Evolutionary conservation across 2,329 filamentous ascomycete genomes (phyloP).

Genomic region (Lachnellula occidentalis): DNA sequence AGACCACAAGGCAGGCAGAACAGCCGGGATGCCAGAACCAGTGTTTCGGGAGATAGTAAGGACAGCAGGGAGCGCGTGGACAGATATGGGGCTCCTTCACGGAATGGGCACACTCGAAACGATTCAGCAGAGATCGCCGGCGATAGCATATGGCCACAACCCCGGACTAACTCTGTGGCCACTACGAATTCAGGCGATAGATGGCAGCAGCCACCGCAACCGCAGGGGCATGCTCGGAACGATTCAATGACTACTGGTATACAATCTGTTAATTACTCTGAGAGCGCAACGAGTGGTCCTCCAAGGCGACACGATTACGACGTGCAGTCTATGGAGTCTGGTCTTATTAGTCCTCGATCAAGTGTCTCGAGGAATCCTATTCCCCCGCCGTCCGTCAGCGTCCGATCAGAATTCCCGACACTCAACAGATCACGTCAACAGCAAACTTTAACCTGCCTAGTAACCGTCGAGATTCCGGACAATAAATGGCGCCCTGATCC

Average conservation of each 20-base stretch:
- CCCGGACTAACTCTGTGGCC: too few relatives aligned
- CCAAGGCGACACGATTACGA: slow-evolving; percentile 86
- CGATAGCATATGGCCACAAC: slow-evolving; percentile 16
- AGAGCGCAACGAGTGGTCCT: slow-evolving; percentile 64
- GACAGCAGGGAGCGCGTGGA: slow-evolving; percentile 40
- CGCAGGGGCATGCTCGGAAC: slow-evolving; percentile 57
- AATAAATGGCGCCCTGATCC: slow-evolving; percentile 84
- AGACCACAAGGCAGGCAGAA: slow-evolving; percentile 35
- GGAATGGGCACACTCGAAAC: slow-evolving; percentile 57
- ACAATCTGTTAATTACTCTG: slow-evolving; percentile 75
- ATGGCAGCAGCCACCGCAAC: too few relatives aligned
- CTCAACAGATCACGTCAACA: slow-evolving; percentile 88
- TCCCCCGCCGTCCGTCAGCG: slow-evolving; percentile 82
- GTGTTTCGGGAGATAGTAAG: slow-evolving; percentile 26
- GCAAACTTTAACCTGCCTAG: slow-evolving; percentile 86
- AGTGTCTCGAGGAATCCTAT: slow-evolving; percentile 75
- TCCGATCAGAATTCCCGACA: slow-evolving; percentile 95
- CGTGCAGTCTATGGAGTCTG: slow-evolving; percentile 91
- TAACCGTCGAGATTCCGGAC: slow-evolving; percentile 90
- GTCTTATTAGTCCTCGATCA: slow-evolving; percentile 65
- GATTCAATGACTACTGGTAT: slow-evolving; percentile 73
- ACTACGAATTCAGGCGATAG: too few relatives aligned
- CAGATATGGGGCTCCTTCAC: slow-evolving; percentile 33
- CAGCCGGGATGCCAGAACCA: slow-evolving; percentile 26
- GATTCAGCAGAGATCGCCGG: slow-evolving; percentile 70